Percentiles rank a stretch among this genome's conserved stretches.
Conservation (phyloP, 345 rosid genomes). For the Clausena lansium region DNA sequence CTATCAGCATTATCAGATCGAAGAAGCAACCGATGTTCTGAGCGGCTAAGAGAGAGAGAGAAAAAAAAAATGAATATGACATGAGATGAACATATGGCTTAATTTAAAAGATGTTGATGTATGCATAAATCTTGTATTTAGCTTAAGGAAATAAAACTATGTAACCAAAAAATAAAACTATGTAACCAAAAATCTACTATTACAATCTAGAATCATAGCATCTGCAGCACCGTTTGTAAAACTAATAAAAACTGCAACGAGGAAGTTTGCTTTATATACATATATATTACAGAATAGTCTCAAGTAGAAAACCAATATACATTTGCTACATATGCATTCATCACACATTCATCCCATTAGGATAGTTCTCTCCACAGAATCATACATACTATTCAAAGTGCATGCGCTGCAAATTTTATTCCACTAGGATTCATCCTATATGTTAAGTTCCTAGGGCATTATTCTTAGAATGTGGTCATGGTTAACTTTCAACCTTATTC, state of each 20-base stretch:
- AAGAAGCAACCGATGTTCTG: conserved; percentile 92
- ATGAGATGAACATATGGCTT: background rate
- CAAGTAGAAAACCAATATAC: background rate
- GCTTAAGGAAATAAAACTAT: background rate
- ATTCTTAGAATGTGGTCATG: background rate
- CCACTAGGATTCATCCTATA: background rate
- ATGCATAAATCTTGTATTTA: background rate
- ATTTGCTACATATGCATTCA: background rate
- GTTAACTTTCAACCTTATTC: background rate
- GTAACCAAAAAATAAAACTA: background rate
- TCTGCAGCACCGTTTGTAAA: background rate
- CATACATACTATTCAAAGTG: too few relatives aligned
- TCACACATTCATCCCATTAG: background rate
- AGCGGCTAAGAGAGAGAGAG: conserved; percentile 72
- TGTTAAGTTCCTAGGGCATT: background rate
- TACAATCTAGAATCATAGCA: background rate
- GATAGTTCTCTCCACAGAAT: too few relatives aligned
- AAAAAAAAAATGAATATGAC: conserved; percentile 17
- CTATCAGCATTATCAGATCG: conserved; percentile 97
- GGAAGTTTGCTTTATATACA: background rate
- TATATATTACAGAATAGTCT: background rate
- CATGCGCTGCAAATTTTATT: background rate
- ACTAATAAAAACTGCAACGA: background rate
- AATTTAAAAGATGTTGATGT: too few relatives aligned
- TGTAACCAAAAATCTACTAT: background rate